Evolutionary conservation across 2,329 filamentous ascomycete species (phyloP).

Genomic region (Didymella pinodella): DNA sequence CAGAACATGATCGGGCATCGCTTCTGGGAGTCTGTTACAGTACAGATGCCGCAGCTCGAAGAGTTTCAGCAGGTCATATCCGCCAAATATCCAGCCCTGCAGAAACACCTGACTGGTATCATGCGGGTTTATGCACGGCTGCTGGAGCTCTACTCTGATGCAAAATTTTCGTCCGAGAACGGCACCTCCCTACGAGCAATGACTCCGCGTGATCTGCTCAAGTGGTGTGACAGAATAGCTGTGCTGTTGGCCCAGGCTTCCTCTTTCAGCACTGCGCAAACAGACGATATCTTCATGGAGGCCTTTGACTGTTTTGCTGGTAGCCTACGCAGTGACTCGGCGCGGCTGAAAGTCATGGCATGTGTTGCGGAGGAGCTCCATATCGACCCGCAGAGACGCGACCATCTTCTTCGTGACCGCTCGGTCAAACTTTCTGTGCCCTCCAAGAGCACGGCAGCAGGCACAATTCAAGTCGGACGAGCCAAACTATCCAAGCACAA

Average conservation of each 20-base stretch:
- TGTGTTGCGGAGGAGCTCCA: conserved; percentile 87
- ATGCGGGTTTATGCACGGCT: conserved; percentile 64
- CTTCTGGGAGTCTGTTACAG: conserved; percentile 82
- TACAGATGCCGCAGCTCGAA: conserved; percentile 68
- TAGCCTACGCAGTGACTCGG: conserved; percentile 72
- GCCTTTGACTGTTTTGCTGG: conserved; percentile 91
- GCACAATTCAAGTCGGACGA: conserved; percentile 50
- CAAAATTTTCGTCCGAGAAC: conserved; percentile 60
- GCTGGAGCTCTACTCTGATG: conserved; percentile 50
- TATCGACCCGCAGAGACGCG: conserved; percentile 80
- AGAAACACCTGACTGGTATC: conserved; percentile 63
- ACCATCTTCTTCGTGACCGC: conserved; percentile 78
- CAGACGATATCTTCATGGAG: conserved; percentile 91
- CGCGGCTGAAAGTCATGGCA: conserved; percentile 67
- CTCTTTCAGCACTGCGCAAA: conserved; percentile 71
- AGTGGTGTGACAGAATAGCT: conserved; percentile 84
- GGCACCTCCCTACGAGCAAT: conserved; percentile 67
- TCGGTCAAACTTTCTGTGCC: conserved; percentile 67
- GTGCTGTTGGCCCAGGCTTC: conserved; percentile 68
- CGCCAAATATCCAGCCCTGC: conserved; percentile 73
- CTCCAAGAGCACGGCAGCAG: conserved; percentile 36
- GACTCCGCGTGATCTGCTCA: conserved; percentile 81
- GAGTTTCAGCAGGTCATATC: conserved; percentile 80
- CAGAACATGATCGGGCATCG: conserved; percentile 78
- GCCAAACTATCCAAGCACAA: conserved; percentile 56